A percentile compares a stretch with the other conserved stretches of the same genome.
Conservation (phyloP, 1,139 yeast species). For the Taphrina populina region DNA sequence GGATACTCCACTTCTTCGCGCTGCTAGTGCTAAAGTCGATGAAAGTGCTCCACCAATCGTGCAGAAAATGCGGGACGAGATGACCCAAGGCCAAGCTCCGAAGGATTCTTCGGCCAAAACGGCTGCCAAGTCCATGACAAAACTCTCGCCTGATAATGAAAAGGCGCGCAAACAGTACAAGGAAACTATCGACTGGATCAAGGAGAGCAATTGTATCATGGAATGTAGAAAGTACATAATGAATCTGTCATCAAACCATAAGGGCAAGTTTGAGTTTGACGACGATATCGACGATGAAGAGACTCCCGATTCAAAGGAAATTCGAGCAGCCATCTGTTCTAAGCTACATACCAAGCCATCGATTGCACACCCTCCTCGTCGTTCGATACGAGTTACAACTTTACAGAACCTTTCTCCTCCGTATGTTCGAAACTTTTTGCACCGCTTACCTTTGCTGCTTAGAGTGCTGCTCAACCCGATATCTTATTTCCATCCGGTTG, state of each 20-base stretch:
- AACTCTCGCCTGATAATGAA: constrained; percentile 21
- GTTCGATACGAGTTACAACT: constrained; percentile 25
- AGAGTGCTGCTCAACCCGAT: constrained; percentile 16
- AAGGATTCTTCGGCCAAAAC: constrained; percentile 10
- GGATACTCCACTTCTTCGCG: constrained; percentile 25
- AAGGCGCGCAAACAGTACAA: constrained; percentile 16
- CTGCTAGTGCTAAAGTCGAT: constrained; percentile 18
- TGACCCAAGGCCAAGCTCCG: constrained; percentile 27
- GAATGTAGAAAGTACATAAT: constrained; percentile 2
- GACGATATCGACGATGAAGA: constrained; percentile 2
- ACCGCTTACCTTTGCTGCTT: constrained; percentile 27
- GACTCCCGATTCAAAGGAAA: constrained; percentile 13
- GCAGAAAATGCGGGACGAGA: constrained; percentile 30
- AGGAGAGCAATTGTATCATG: constrained; percentile 17
- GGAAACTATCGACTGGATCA: constrained; percentile 14
- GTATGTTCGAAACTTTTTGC: constrained; percentile 23
- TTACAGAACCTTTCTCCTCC: constrained; percentile 27
- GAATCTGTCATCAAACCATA: not conserved
- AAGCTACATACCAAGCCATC: constrained; percentile 18
- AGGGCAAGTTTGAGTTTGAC: constrained; percentile 10
- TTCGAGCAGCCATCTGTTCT: constrained; percentile 29
- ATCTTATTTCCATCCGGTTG: constrained; percentile 26
- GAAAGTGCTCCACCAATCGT: constrained; percentile 10
- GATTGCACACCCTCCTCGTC: constrained; percentile 22
- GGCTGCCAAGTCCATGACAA: constrained; percentile 12